A percentile compares a stretch with the other conserved stretches of the same genome.
These are phyloP conservation scores for Penicillium frequentans DNA, from an alignment of 2,329 filamentous ascomycete species.

Conservation along the genomic window DNA sequence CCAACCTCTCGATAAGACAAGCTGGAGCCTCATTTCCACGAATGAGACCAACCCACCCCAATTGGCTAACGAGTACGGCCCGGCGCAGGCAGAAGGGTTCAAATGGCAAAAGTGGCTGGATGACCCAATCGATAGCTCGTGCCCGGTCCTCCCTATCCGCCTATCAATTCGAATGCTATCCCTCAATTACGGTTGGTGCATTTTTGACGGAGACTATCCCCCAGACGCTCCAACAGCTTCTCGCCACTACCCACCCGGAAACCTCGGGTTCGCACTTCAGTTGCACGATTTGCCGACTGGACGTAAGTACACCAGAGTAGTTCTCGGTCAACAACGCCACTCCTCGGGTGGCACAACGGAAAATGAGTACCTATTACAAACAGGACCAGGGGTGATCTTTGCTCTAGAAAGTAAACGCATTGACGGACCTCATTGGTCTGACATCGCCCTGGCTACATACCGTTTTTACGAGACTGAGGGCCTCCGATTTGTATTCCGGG, in stretches of 20 bases:
- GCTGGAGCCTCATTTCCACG: neutral
- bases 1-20: neutral
- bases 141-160: neutral
- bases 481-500: slow-evolving; percentile 6
- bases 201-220: neutral
- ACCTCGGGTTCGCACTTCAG: neutral
- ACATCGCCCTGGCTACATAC: slow-evolving; percentile 7
- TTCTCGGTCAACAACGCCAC: neutral
- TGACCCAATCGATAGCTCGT: neutral
- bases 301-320: neutral
- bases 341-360: neutral
- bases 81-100: neutral
- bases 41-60: neutral
- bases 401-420: neutral
- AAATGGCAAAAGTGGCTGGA: neutral
- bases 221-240: neutral
- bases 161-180: neutral
- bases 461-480: neutral
- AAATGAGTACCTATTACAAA: slow-evolving; percentile 7
- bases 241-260: neutral
- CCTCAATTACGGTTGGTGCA: neutral
- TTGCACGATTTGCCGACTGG: neutral
- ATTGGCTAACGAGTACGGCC: neutral
- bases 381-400: slow-evolving; percentile 5
- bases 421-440: slow-evolving; percentile 9